Evolutionary conservation across 495 filamentous ascomycete species (phyloP), one percentile per base, ranked within the genome.

Genomic region (Endocarpon pusillum): DNA sequence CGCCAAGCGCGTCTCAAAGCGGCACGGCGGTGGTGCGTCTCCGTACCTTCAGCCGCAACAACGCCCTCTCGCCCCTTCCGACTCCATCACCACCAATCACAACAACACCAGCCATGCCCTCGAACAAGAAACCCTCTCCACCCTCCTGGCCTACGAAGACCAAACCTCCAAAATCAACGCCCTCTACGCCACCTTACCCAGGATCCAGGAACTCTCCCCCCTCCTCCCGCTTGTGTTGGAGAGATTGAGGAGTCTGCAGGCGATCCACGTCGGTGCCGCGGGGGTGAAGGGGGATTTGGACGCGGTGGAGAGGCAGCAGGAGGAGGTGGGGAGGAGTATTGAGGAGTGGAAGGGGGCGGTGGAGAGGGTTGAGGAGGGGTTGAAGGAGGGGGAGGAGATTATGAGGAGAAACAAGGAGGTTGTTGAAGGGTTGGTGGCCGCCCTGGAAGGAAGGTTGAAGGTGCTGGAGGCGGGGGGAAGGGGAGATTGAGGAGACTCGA

Each of bases 361-460:
- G 16, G 69, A 73, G 36, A 81, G 72, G 44, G 71, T 94, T 12
- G 86, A 94, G 55, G 57, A 56, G 31, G 70, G 75, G 29, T 71
- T 94, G 47, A 57, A 56, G 20, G 64, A 75, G 31, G 74, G 74
- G 9, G 75, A 81, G 47, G 61, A 62, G 16, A 63, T 70, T n/a
- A 70, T 87, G 54, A 66, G 65, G 40, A 65, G 60, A 20, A 96
- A 97, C 51, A 73, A 84, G 48, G 72, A 73, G 33, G 65, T 78
- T 12, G 74, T 96, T 23, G 78, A 85, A 41, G 72, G 68, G 27
- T 94, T 86, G 87, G 83, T 97, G 11, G 80, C 76, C 52, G 81
- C 79, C 24, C 52, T 97, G 23, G 89, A 97, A 58, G 65, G 60
- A 39, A 76, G 75, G 51, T 66, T 92, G 49, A 65, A 61, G 12